Conservation (phyloP, 2,329 filamentous ascomycete species). For the Rutstroemia sp. region DNA sequence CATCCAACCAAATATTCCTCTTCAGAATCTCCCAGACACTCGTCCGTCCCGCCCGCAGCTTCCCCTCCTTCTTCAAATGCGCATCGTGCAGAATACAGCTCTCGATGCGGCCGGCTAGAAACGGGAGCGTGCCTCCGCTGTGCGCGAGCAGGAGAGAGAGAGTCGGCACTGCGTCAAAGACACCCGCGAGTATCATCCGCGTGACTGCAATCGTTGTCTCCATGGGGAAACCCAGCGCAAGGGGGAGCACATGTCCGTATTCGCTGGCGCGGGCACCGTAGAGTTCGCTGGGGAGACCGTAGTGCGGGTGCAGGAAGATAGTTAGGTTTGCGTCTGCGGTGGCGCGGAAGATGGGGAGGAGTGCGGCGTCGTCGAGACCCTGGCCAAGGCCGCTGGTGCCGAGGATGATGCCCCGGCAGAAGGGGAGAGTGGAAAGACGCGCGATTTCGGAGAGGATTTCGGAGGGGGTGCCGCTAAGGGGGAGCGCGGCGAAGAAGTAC, state of each 20-base stretch:
- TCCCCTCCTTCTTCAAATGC: slow-evolving; percentile 59
- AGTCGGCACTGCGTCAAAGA: slow-evolving; percentile 67
- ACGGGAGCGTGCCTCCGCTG: slow-evolving; percentile 81
- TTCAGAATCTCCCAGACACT: slow-evolving; percentile 57
- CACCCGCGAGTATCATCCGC: slow-evolving; percentile 78
- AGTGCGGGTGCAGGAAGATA: slow-evolving; percentile 87
- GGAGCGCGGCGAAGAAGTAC: slow-evolving; percentile 78
- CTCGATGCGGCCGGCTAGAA: slow-evolving; percentile 81
- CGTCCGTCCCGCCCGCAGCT: slow-evolving; percentile 39
- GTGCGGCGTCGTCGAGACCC: slow-evolving; percentile 68
- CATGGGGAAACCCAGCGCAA: slow-evolving; percentile 82
- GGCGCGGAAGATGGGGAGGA: slow-evolving; percentile 66
- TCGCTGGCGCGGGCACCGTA: slow-evolving; percentile 65
- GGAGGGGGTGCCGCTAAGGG: slow-evolving; percentile 59
- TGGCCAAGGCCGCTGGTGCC: slow-evolving; percentile 75
- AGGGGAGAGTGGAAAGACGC: slow-evolving; percentile 51
- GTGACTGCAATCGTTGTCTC: slow-evolving; percentile 89
- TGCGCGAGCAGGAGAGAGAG: slow-evolving; percentile 77
- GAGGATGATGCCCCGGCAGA: slow-evolving; percentile 80
- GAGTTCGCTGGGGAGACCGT: slow-evolving; percentile 73
- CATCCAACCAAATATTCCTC: slow-evolving; percentile 80
- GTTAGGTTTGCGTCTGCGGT: slow-evolving; percentile 57
- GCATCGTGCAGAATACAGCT: slow-evolving; percentile 80
- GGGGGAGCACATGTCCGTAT: slow-evolving; percentile 81
- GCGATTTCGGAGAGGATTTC: slow-evolving; percentile 59